Percentiles rank a stretch among this genome's conserved stretches.
Conservation (phyloP, 2,329 filamentous ascomycete genomes). For the Coniochaeta hoffmannii region DNA sequence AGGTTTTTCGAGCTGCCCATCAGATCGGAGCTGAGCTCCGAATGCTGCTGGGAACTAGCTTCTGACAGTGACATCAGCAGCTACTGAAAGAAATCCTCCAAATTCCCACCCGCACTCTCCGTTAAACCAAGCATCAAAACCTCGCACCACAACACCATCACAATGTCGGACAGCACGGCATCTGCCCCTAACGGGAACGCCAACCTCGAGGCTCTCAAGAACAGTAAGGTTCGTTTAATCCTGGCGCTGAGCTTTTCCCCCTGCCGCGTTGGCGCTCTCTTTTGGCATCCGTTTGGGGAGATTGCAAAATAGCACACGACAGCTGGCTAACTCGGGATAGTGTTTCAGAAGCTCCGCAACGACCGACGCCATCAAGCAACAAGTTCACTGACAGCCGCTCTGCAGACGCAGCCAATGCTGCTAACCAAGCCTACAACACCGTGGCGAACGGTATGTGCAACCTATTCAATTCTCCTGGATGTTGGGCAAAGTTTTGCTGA, state of each 20-base stretch:
- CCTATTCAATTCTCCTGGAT: too few relatives aligned
- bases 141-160: constrained; percentile 13
- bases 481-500: not conserved
- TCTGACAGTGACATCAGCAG: constrained; percentile 2
- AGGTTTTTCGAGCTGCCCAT: not conserved
- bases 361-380: constrained; percentile 12
- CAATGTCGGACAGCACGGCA: constrained; percentile 31
- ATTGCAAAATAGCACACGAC: constrained; percentile 4
- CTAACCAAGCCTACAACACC: constrained; percentile 26
- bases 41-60: constrained; percentile 1
- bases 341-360: constrained; percentile 20
- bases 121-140: constrained; percentile 8
- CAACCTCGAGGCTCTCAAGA: constrained; percentile 38
- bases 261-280: not conserved
- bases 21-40: not conserved
- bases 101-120: not conserved
- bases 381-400: constrained; percentile 23
- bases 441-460: constrained; percentile 36
- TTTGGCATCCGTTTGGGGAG: not conserved
- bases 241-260: constrained; percentile 1
- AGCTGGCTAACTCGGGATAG: constrained; percentile 25
- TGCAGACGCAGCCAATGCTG: constrained; percentile 40
- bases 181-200: constrained; percentile 32
- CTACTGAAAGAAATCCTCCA: constrained; percentile 8
- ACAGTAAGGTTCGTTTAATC: constrained; percentile 41